Conservation (phyloP, 176 grass and related monocot genomes). For the Tuctoria greenei region DNA sequence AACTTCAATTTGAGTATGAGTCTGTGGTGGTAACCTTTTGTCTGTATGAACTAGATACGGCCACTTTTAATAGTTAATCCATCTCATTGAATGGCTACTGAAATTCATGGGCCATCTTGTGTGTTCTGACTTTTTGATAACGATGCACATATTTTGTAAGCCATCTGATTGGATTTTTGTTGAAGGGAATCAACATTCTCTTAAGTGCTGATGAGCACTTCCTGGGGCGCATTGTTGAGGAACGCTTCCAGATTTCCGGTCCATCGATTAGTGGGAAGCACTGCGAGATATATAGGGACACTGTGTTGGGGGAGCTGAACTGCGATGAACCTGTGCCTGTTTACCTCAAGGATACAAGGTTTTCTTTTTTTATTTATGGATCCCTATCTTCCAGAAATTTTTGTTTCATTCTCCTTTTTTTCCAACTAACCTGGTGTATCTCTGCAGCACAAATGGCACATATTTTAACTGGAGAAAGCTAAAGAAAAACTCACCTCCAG, state of each 20-base stretch:
- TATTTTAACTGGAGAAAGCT: slow-evolving; percentile 73
- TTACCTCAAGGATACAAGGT: slow-evolving; percentile 90
- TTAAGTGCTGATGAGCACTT: slow-evolving; percentile 76
- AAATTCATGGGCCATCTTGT: slow-evolving; percentile 7
- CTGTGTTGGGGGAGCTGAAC: too few species aligned
- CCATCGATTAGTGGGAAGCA: slow-evolving; percentile 56
- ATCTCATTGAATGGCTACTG: not conserved
- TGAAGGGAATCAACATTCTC: slow-evolving; percentile 79
- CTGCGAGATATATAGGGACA: slow-evolving; percentile 81
- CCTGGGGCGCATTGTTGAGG: slow-evolving; percentile 55
- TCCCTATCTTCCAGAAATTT: not conserved
- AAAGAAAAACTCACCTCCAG: slow-evolving; percentile 53
- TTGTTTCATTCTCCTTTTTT: slow-evolving; percentile 12
- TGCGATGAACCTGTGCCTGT: slow-evolving; percentile 36
- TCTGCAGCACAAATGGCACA: slow-evolving; percentile 84
- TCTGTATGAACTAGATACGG: not conserved
- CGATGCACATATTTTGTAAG: not conserved
- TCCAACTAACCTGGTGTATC: slow-evolving; percentile 29
- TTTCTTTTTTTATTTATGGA: slow-evolving; percentile 20
- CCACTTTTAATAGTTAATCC: not conserved
- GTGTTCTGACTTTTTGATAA: not conserved
- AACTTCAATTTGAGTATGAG: too few species aligned
- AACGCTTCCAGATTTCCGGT: slow-evolving; percentile 57
- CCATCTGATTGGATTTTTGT: slow-evolving; percentile 30
- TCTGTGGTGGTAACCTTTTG: too few species aligned